phyloP scores from a whole-genome alignment of 2,329 filamentous ascomycete species.

The Pseudogymnoascus sp. region DNA sequence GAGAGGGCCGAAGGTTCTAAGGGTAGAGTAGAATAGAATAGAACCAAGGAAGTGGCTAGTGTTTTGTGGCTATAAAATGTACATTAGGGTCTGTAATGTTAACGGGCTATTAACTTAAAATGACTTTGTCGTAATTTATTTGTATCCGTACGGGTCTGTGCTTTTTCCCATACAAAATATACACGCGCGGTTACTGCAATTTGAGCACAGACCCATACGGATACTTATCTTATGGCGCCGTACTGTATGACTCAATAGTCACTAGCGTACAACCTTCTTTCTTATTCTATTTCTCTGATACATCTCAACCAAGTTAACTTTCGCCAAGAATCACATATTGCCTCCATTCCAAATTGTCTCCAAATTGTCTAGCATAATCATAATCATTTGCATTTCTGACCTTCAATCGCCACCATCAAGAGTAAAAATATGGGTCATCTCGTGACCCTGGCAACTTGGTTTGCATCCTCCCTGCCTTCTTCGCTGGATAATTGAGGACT shows the following conservation, averaged over 20 bases:
- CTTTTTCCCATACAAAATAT: too few species aligned
- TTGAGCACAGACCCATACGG: too few species aligned
- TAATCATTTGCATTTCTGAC: not conserved
- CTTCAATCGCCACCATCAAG: not conserved
- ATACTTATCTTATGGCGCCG: too few species aligned
- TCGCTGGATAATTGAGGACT: not conserved
- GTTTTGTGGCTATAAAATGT: constrained; percentile 8
- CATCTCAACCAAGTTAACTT: not conserved
- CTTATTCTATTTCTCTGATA: not conserved
- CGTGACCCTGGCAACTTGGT: constrained; percentile 33
- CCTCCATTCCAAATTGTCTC: not conserved
- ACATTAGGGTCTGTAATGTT: constrained; percentile 6
- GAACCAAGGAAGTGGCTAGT: constrained; percentile 3
- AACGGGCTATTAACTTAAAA: constrained; percentile 6
- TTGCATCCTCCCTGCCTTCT: not conserved
- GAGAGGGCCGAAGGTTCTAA: constrained; percentile 60
- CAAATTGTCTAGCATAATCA: not conserved
- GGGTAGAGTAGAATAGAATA: constrained; percentile 52
- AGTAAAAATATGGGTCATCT: constrained; percentile 29
- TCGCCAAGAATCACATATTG: not conserved
- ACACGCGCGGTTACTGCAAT: too few species aligned
- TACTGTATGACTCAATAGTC: not conserved
- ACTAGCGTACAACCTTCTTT: not conserved
- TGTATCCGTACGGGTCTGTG: too few species aligned
- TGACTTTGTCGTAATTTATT: not conserved